Percentiles rank a stretch among this genome's conserved stretches.
Conservation (phyloP, 1,139 yeast species). For the Kluyveromyces sp. region DNA sequence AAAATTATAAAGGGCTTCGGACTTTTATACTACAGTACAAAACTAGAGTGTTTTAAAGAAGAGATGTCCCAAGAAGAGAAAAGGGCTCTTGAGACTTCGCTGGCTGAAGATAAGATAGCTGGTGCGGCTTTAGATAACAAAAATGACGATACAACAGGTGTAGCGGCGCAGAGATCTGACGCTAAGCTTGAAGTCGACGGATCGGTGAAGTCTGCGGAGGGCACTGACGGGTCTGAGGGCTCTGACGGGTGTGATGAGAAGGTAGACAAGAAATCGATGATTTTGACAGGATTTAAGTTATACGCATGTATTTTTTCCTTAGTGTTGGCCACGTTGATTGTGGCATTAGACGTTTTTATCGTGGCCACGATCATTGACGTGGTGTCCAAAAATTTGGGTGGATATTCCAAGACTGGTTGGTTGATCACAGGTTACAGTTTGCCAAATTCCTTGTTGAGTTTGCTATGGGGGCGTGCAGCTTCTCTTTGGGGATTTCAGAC, state of each 20-base stretch:
- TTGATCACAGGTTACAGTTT: conserved; percentile 52
- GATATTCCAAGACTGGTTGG: conserved; percentile 56
- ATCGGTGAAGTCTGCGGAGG: background rate
- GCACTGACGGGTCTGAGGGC: background rate
- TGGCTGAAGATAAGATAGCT: background rate
- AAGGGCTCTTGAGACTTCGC: background rate
- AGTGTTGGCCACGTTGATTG: conserved; percentile 46
- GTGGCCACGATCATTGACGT: conserved; percentile 50
- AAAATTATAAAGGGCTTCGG: background rate
- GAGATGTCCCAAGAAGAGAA: background rate
- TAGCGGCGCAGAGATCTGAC: background rate
- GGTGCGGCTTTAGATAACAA: background rate
- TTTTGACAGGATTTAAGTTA: background rate
- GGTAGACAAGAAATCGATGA: background rate
- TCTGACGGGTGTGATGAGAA: background rate
- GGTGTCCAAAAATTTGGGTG: conserved; percentile 48
- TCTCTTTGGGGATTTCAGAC: conserved; percentile 56
- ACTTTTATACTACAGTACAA: background rate
- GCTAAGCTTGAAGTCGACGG: background rate
- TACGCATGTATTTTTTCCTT: conserved; percentile 39
- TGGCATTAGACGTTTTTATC: conserved; percentile 65
- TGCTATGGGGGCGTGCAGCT: conserved; percentile 56
- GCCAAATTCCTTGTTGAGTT: conserved; percentile 51
- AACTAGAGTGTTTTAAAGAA: too few species aligned
- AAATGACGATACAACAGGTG: background rate